phyloP scores from a whole-genome alignment of 2,329 filamentous ascomycete genomes.

The Venturiaceae sp. region DNA sequence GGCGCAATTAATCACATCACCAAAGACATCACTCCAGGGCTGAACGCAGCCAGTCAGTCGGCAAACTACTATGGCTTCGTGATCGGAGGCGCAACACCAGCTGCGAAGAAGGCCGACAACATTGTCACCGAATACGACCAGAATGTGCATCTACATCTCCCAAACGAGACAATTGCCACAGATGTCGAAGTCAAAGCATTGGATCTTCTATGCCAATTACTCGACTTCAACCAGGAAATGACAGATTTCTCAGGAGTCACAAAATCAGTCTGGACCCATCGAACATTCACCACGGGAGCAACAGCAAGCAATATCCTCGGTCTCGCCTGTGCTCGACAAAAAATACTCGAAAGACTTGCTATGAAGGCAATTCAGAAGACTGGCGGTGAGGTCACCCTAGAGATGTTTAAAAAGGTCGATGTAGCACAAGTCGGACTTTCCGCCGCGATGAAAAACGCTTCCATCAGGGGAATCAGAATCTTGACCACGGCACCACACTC shows the following conservation, averaged over 20 bases:
- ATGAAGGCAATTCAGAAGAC: slow-evolving; percentile 14
- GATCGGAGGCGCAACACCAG: slow-evolving; percentile 69
- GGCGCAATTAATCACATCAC: slow-evolving; percentile 33
- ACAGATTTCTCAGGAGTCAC: slow-evolving; percentile 32
- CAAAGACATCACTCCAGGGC: slow-evolving; percentile 40
- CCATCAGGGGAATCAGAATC: slow-evolving; percentile 60
- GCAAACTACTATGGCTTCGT: slow-evolving; percentile 75
- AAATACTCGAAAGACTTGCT: slow-evolving; percentile 33
- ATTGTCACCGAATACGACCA: slow-evolving; percentile 75
- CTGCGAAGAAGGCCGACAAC: slow-evolving; percentile 74
- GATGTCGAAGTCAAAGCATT: slow-evolving; percentile 67
- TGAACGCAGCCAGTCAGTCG: slow-evolving; percentile 53
- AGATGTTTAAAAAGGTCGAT: slow-evolving; percentile 21
- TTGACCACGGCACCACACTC: slow-evolving; percentile 78
- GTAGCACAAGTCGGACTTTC: slow-evolving; percentile 64
- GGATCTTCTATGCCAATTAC: slow-evolving; percentile 56
- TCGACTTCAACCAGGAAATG: slow-evolving; percentile 28
- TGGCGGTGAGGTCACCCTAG: slow-evolving; percentile 12
- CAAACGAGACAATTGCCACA: slow-evolving; percentile 64
- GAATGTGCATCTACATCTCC: slow-evolving; percentile 75
- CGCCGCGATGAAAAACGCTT: slow-evolving; percentile 53
- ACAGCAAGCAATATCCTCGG: slow-evolving; percentile 58
- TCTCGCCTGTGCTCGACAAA: slow-evolving; percentile 62
- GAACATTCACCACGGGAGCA: slow-evolving; percentile 68
- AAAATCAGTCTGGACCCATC: slow-evolving; percentile 53